A percentile compares a stretch with the other conserved stretches of the same genome.
Evolutionary conservation across 129 eudicot species (phyloP).

Genomic region (Lactuca sativa): DNA sequence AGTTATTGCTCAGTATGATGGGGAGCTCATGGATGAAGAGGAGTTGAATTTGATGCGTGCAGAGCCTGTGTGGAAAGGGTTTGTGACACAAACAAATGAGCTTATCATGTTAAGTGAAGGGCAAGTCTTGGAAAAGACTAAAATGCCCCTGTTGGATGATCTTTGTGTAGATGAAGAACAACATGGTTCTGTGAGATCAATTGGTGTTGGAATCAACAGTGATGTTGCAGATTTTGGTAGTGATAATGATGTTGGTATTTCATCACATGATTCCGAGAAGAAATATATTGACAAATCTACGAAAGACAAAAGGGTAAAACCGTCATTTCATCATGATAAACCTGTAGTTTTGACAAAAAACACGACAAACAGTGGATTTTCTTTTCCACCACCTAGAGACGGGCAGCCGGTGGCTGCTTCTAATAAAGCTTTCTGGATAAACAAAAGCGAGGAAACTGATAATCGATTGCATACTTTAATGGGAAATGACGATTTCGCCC

Average conservation of each 20-base stretch:
- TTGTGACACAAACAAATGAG: constrained; percentile 66
- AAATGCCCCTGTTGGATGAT: constrained; percentile 62
- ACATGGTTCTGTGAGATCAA: constrained; percentile 92
- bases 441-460: constrained; percentile 39
- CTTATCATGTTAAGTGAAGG: constrained; percentile 77
- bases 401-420: constrained; percentile 46
- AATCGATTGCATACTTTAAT: background rate
- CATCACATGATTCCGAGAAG: constrained; percentile 45
- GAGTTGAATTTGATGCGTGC: constrained; percentile 74
- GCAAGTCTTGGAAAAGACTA: constrained; percentile 49
- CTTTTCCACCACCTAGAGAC: constrained; percentile 89
- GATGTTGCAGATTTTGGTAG: constrained; percentile 96
- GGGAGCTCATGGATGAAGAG: constrained; percentile 77
- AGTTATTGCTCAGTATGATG: constrained; percentile 66
- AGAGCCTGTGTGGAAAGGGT: constrained; percentile 93
- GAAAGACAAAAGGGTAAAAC: constrained; percentile 46
- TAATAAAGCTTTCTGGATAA: constrained; percentile 64
- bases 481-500: constrained; percentile 60
- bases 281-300: constrained; percentile 40
- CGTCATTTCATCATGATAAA: constrained; percentile 21
- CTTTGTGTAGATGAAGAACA: constrained; percentile 79
- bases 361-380: constrained; percentile 56
- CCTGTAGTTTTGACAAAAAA: constrained; percentile 32
- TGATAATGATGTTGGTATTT: constrained; percentile 51
- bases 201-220: constrained; percentile 94